phyloP scores from a whole-genome alignment of 805 yeast species.

The Ogataea pilisensis region DNA sequence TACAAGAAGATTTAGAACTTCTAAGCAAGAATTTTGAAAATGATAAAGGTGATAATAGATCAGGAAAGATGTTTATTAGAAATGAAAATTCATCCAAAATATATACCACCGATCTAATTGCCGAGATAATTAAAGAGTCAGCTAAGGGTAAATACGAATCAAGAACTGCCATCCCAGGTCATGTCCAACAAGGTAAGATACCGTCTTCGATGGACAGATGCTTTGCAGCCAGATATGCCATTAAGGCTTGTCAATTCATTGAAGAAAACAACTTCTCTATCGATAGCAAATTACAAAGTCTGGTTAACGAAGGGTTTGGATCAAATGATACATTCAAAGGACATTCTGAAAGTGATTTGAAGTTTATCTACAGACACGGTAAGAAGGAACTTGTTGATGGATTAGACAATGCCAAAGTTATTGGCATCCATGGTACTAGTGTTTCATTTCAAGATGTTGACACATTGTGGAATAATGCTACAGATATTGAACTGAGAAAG shows the following conservation, averaged over 20 bases:
- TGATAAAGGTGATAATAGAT: slow-evolving; percentile 75
- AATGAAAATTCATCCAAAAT: slow-evolving; percentile 80
- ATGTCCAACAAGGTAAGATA: slow-evolving; percentile 94
- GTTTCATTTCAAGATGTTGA: slow-evolving; percentile 55
- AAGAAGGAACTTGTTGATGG: slow-evolving; percentile 33
- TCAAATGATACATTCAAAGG: slow-evolving; percentile 19
- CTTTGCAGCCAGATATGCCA: slow-evolving; percentile 83
- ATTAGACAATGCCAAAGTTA: slow-evolving; percentile 53
- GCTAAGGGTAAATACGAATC: slow-evolving; percentile 77
- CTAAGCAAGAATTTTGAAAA: slow-evolving; percentile 63
- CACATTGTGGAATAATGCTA: slow-evolving; percentile 54
- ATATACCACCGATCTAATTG: slow-evolving; percentile 75
- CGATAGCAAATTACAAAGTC: slow-evolving; percentile 8
- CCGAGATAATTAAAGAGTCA: slow-evolving; percentile 72
- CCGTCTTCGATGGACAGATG: slow-evolving; percentile 95
- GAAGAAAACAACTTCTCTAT: slow-evolving; percentile 43
- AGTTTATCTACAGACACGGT: slow-evolving; percentile 50
- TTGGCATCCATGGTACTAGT: slow-evolving; percentile 67
- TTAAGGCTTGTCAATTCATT: slow-evolving; percentile 82
- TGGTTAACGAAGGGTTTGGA: slow-evolving; percentile 22
- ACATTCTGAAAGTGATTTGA: slow-evolving; percentile 35
- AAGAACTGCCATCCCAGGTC: slow-evolving; percentile 96
- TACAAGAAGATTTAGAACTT: slow-evolving; percentile 71
- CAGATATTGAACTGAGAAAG: slow-evolving; percentile 60
- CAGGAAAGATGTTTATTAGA: slow-evolving; percentile 83